A percentile compares a stretch with the other conserved stretches of the same genome.
Evolutionary conservation across 176 grass and related monocot species (phyloP).

Genomic region (Dendrocalamus sinicus): DNA sequence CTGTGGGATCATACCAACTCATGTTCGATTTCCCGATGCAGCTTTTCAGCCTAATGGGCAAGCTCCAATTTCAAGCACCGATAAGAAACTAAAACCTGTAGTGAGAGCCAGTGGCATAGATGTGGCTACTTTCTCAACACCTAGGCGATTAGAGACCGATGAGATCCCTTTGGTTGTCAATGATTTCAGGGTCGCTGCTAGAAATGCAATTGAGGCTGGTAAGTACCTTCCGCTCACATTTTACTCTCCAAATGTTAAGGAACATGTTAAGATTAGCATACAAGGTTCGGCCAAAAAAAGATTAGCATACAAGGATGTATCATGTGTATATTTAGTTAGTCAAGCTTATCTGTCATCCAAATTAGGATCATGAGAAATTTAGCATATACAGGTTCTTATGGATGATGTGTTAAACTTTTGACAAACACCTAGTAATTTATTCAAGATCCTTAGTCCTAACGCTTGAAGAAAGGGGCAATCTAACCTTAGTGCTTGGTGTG

Average conservation of each 20-base stretch:
- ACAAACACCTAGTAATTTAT: not conserved
- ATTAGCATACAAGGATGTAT: not conserved
- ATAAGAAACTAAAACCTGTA: conserved; percentile 52
- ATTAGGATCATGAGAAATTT: conserved; percentile 4
- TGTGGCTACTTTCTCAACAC: conserved; percentile 39
- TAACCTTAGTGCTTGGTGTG: conserved; percentile 2
- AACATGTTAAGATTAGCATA: conserved; percentile 16
- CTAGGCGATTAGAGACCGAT: conserved; percentile 49
- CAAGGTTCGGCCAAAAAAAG: not conserved
- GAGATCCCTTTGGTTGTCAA: conserved; percentile 62
- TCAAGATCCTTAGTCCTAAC: conserved; percentile 2
- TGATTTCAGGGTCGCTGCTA: conserved; percentile 64
- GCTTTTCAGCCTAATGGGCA: conserved; percentile 66
- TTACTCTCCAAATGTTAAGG: not conserved
- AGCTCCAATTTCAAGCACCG: conserved; percentile 64
- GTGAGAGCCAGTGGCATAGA: conserved; percentile 47
- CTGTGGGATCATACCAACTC: not conserved
- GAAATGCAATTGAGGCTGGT: conserved; percentile 75
- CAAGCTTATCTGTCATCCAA: not conserved
- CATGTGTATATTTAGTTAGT: not conserved
- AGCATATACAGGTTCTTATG: conserved; percentile 1
- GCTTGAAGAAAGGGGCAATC: not conserved
- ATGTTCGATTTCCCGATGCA: not conserved
- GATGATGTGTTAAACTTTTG: not conserved
- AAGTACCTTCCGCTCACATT: conserved; percentile 12